phyloP scores from a whole-genome alignment of 2,329 filamentous ascomycete genomes.

The Biscogniauxia sp. region DNA sequence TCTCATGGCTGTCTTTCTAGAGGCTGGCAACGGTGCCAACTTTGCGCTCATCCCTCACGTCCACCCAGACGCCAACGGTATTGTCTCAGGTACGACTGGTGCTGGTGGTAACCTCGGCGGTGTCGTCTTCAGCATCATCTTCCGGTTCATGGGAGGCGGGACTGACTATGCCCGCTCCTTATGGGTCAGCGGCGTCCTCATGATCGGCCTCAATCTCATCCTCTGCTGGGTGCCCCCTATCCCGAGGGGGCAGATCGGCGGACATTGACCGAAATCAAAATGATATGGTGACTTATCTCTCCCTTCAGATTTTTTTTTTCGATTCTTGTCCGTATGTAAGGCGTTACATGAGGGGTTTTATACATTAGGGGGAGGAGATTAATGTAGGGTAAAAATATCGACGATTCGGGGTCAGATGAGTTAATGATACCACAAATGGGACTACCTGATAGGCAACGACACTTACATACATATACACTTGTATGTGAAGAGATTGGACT shows the following conservation, averaged over 20 bases:
- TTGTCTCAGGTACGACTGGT: constrained; percentile 74
- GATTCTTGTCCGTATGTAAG: background rate
- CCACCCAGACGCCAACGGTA: constrained; percentile 76
- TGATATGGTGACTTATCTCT: background rate
- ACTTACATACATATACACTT: too few species aligned
- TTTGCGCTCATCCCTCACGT: constrained; percentile 87
- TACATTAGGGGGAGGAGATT: too few species aligned
- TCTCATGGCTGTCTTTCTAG: constrained; percentile 76
- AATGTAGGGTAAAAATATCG: too few species aligned
- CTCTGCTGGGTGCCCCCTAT: constrained; percentile 57
- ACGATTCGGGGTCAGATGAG: too few species aligned
- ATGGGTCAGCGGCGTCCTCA: constrained; percentile 80
- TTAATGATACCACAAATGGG: too few species aligned
- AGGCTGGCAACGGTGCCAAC: constrained; percentile 82
- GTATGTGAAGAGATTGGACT: too few species aligned
- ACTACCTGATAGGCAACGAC: too few species aligned
- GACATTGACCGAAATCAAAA: constrained; percentile 31
- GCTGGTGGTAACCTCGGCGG: constrained; percentile 82
- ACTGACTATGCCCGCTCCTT: constrained; percentile 67
- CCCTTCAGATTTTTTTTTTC: background rate
- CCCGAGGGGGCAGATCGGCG: constrained; percentile 52
- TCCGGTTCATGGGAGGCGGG: constrained; percentile 65
- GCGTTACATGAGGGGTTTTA: too few species aligned
- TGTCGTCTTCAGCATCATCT: constrained; percentile 79
- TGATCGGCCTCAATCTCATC: constrained; percentile 65